Percentiles rank a stretch among this genome's conserved stretches.
Conservation (phyloP, 2,329 filamentous ascomycete genomes). For the Venturia carpophila region DNA sequence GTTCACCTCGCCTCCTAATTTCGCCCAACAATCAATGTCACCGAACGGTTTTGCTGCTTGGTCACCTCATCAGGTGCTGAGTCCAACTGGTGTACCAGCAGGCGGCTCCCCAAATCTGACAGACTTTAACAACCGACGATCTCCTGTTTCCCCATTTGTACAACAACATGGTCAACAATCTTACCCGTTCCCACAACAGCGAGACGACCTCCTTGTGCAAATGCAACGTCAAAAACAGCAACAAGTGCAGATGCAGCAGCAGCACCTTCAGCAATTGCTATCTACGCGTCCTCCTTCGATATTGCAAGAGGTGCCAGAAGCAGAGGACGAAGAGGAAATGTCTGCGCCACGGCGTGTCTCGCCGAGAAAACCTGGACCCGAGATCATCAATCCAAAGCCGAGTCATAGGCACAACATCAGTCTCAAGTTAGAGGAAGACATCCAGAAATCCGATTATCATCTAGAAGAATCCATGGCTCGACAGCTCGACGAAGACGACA, state of each 20-base stretch:
- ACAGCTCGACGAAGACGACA: slow-evolving; percentile 68
- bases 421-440: slow-evolving; percentile 70
- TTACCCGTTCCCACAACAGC: slow-evolving; percentile 29
- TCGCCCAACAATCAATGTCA: slow-evolving; percentile 51
- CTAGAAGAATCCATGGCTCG: slow-evolving; percentile 71
- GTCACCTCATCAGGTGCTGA: slow-evolving; percentile 35
- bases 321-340: slow-evolving; percentile 54
- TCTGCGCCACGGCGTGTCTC: slow-evolving; percentile 26
- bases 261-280: slow-evolving; percentile 34
- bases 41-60: slow-evolving; percentile 40
- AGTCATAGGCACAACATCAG: slow-evolving; percentile 65
- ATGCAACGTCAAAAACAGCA: slow-evolving; percentile 44
- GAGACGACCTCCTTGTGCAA: slow-evolving; percentile 36
- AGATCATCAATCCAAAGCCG: slow-evolving; percentile 53
- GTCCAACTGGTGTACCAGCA: slow-evolving; percentile 32
- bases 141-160: slow-evolving; percentile 55
- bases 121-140: slow-evolving; percentile 28
- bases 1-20: slow-evolving; percentile 58
- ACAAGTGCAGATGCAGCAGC: slow-evolving; percentile 47
- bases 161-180: slow-evolving; percentile 36
- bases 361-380: slow-evolving; percentile 35
- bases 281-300: slow-evolving; percentile 39
- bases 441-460: slow-evolving; percentile 80
- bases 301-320: slow-evolving; percentile 66
- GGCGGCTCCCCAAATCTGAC: slow-evolving; percentile 36